Conservation (phyloP, 805 yeast genomes). For the Metschnikowia aberdeeniae region DNA sequence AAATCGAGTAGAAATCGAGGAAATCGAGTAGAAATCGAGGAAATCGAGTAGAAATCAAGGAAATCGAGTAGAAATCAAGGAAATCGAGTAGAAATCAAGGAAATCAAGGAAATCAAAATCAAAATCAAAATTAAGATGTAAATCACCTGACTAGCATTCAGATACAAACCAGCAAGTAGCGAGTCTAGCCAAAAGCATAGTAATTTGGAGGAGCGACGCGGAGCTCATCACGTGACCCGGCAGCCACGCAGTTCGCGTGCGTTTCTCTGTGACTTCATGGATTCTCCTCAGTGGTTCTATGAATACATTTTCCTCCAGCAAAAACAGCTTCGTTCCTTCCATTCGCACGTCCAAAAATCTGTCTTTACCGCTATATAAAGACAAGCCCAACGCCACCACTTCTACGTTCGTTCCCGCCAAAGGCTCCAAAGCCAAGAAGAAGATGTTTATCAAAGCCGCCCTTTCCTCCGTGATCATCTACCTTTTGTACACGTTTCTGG, state of each 20-base stretch:
- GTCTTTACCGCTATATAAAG: conserved; percentile 18
- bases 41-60: too few relatives aligned
- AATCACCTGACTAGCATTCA: too few relatives aligned
- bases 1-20: too few relatives aligned
- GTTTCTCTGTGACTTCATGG: background rate
- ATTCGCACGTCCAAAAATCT: conserved; percentile 10
- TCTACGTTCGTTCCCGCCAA: conserved; percentile 9
- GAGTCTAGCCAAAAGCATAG: too few relatives aligned
- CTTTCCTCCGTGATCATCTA: conserved; percentile 12
- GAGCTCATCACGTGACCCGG: background rate
- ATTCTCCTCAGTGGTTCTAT: conserved; percentile 5
- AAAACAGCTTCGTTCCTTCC: conserved; percentile 9
- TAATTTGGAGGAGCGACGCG: too few relatives aligned
- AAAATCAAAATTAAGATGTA: too few relatives aligned
- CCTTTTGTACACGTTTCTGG: conserved; percentile 10
- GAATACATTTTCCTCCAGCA: conserved; percentile 13
- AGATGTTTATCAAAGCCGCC: conserved; percentile 15
- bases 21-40: too few relatives aligned
- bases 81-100: too few relatives aligned
- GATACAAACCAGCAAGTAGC: too few relatives aligned
- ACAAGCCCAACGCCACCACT: conserved; percentile 12
- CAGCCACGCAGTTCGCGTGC: background rate
- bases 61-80: too few relatives aligned
- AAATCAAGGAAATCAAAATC: too few relatives aligned
- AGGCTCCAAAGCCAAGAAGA: conserved; percentile 7